Evolutionary conservation across 495 filamentous ascomycete species (phyloP), one percentile per base, ranked within the genome.

Genomic region (Aspergillus sclerotiicarbonarius): DNA sequence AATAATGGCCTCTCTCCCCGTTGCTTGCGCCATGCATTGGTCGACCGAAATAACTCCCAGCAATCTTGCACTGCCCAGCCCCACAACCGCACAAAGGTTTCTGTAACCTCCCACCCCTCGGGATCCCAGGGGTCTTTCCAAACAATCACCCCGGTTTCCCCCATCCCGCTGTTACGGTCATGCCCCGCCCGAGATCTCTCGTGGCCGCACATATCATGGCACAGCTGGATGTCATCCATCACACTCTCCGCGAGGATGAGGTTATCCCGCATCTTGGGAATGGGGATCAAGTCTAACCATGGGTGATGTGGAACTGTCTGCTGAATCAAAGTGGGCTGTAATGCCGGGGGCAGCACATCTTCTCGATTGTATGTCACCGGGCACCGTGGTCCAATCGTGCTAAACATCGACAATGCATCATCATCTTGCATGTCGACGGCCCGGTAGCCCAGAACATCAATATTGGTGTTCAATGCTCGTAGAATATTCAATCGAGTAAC

Each of bases 51-150:
- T 3, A 59, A 8, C 19, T 41, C 50, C 43, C 7, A 39, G 19
- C 57, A 59, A 29, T 39, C 57, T 4, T n/a, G 9, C 4, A 59
- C 13, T 0, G 21, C 43, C 57, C 57, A 54, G 1, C 50, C 50
- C 57, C 50, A 59, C 9, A 2, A 13, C 19, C 25, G 25, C 13
- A 59, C 19, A n/a, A 59, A 48, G 5, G 41, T 53, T 41, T 53
- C 50, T 8, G 57, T 59, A 8, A 59, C 57, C 51, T 59, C 50
- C 57, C 57, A 59, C 16, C 57, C 51, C 2, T 7, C 9, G 1
- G 57, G 31, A 59, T 54, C 57, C 50, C 50, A 59, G 9, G 50
- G 57, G 20, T 49, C 57, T 8, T 30, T 29, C 57, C 50, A 59
- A 9, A 59, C 50, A 47, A 54, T 48, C n/a, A 53, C 33, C 16